Conservation (phyloP, 2,329 filamentous ascomycete species). For the Neofusicoccum umdonicola region DNA sequence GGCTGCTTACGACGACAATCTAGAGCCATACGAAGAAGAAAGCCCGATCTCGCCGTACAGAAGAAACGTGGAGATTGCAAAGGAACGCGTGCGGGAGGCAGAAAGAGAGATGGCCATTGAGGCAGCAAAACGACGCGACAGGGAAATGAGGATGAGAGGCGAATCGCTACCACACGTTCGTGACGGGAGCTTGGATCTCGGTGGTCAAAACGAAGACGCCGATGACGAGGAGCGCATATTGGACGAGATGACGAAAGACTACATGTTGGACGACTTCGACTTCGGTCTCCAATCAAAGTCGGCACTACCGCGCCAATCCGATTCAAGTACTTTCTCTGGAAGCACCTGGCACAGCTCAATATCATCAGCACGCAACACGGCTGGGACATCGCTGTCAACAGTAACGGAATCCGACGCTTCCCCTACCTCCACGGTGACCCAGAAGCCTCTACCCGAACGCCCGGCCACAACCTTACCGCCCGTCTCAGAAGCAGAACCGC, state of each 20-base stretch:
- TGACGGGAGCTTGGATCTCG: constrained; percentile 26
- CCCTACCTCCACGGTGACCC: constrained; percentile 21
- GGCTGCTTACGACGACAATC: constrained; percentile 89
- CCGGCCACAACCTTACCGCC: background rate
- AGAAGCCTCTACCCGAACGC: constrained; percentile 1
- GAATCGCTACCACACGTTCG: constrained; percentile 42
- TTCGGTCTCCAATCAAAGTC: constrained; percentile 68
- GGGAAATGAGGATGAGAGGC: constrained; percentile 45
- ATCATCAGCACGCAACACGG: constrained; percentile 68
- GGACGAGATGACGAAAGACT: constrained; percentile 84
- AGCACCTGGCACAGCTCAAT: constrained; percentile 79
- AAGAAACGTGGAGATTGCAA: constrained; percentile 69
- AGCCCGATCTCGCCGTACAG: constrained; percentile 27
- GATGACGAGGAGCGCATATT: constrained; percentile 56
- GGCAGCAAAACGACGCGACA: constrained; percentile 60
- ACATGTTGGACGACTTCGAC: constrained; percentile 78
- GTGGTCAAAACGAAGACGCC: constrained; percentile 35
- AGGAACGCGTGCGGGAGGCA: constrained; percentile 70
- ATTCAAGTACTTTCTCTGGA: constrained; percentile 72
- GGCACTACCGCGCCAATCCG: constrained; percentile 71
- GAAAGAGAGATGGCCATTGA: constrained; percentile 67
- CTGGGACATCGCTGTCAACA: constrained; percentile 67
- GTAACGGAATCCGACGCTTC: constrained; percentile 57
- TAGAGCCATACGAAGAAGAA: constrained; percentile 65
- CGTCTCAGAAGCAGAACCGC: constrained; percentile 2